Evolutionary conservation across 306 rosid species (phyloP), one percentile per base, ranked within the genome.

Genomic region (Cucumis cinereus): DNA sequence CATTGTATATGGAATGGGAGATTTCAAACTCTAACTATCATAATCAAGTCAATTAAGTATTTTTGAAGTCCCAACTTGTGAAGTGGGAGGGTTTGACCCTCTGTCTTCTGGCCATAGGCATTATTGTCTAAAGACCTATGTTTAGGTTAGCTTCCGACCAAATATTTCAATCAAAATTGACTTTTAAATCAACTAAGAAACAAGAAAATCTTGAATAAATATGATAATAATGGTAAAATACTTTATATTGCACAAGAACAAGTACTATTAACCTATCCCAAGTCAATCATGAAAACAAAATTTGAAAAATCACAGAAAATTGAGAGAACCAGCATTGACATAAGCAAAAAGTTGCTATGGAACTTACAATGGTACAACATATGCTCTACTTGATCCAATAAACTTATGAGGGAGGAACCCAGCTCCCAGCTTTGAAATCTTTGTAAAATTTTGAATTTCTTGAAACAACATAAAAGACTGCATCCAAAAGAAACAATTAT

Each of bases 401-500:
- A 24, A 47, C 40, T 82, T 81, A 83, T 1, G 87, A 67, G 35
- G 96, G 97, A 81, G 87, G 92, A 77, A 81, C 67, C 99, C 99
- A 94, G 52, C 83, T 80, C 74, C 97, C 96, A 33, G 94, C 85
- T 83, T 88, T 90, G 96, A 94, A 94, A 80, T 87, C 87, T 73
- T 80, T 56, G 68, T 89, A 92, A 83, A 94, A 94, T 83, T 80
- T 83, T 73, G 99, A 89, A 52, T 78, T 78, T 86, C 86, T 89
- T 23, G 97, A 90, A 77, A 94, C 93, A 49, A 88, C 95, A 79
- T 84, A 89, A 84, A 92, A 92, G 55, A 94, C 99, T 92, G 97
- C 90, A 83, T 35, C 16, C 36, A 35, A 13, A 15, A 36, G 81
- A 83, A 61, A 52, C 55, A 26, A 24, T 24, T 15, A 47, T 7